Evolutionary conservation across 75 land plant genomes (phyloP), one percentile per base, ranked within the genome.

Genomic region (Cupressus sempervirens): DNA sequence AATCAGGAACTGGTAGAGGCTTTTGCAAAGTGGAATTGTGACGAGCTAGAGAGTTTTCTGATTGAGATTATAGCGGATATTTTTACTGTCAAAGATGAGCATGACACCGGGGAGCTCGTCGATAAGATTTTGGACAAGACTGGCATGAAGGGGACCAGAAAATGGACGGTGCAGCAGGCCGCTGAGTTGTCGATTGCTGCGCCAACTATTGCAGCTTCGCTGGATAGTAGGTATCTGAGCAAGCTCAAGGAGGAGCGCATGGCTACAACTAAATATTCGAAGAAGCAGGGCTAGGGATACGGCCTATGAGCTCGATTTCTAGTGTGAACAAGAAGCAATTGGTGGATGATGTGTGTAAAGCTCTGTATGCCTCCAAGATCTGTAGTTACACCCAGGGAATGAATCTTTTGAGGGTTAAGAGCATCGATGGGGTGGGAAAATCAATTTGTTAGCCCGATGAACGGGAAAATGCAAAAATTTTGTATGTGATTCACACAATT

Each of bases 21-120:
- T 3, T 91, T 91, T 58, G 87, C 86, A 1, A 86, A 91, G 41
- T 91, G 92, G 92, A 91, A n/a, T n/a, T n/a, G n/a, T n/a, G n/a
- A n/a, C n/a, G n/a, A n/a, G n/a, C n/a, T n/a, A n/a, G n/a, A n/a
- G n/a, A n/a, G n/a, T n/a, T n/a, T n/a, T n/a, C n/a, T n/a, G n/a
- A n/a, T n/a, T n/a, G n/a, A n/a, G n/a, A n/a, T n/a, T n/a, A n/a
- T n/a, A n/a, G n/a, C n/a, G n/a, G n/a, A n/a, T n/a, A n/a, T n/a
- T n/a, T n/a, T n/a, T n/a, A n/a, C n/a, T n/a, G n/a, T n/a, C n/a
- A n/a, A n/a, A n/a, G n/a, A n/a, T n/a, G n/a, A n/a, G n/a, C n/a
- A n/a, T n/a, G n/a, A n/a, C n/a, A n/a, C n/a, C n/a, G n/a, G n/a
- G n/a, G n/a, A n/a, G n/a, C n/a, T n/a, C n/a, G n/a, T n/a, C n/a